Evolutionary conservation across 768 basidiomycete genomes (phyloP).

Genomic region (Strobilomyces dryophilus): DNA sequence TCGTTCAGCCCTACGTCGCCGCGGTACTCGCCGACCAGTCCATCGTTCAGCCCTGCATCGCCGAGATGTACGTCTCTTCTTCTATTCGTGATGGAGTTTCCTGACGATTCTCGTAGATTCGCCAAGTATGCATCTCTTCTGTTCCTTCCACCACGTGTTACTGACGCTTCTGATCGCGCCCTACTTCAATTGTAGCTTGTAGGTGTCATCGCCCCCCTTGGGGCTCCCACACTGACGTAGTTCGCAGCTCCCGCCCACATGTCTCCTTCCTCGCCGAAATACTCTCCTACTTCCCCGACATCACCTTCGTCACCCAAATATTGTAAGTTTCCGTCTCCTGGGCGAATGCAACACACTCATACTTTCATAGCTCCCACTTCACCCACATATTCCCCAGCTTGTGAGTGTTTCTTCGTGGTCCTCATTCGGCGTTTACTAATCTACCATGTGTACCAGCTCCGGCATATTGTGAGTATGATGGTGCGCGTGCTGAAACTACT

Average conservation of each 20-base stretch:
- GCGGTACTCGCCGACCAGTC: slow-evolving; percentile 84
- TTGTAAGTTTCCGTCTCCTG: slow-evolving; percentile 47
- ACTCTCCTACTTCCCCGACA: slow-evolving; percentile 90
- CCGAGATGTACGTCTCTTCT: slow-evolving; percentile 64
- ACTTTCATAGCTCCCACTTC: slow-evolving; percentile 68
- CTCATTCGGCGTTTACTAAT: slow-evolving; percentile 3
- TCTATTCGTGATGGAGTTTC: background rate
- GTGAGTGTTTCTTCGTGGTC: slow-evolving; percentile 42
- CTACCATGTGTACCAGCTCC: slow-evolving; percentile 46
- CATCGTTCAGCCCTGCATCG: slow-evolving; percentile 91
- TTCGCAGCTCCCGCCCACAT: slow-evolving; percentile 67
- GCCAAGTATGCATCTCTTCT: slow-evolving; percentile 56
- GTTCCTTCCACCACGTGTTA: slow-evolving; percentile 6
- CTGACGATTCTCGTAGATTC: slow-evolving; percentile 50
- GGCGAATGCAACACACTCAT: slow-evolving; percentile 3
- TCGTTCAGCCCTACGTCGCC: slow-evolving; percentile 90
- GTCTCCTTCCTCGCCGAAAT: slow-evolving; percentile 89
- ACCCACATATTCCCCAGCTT: slow-evolving; percentile 84
- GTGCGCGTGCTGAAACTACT: background rate
- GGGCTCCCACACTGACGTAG: slow-evolving; percentile 5
- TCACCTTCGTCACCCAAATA: slow-evolving; percentile 92
- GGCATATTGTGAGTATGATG: slow-evolving; percentile 61
- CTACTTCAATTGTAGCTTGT: slow-evolving; percentile 50
- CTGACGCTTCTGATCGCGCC: slow-evolving; percentile 20
- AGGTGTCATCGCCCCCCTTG: slow-evolving; percentile 28